These are phyloP conservation scores for Hypoxylon cercidicola DNA, from an alignment of 495 filamentous ascomycete species.

Conservation along the genomic window DNA sequence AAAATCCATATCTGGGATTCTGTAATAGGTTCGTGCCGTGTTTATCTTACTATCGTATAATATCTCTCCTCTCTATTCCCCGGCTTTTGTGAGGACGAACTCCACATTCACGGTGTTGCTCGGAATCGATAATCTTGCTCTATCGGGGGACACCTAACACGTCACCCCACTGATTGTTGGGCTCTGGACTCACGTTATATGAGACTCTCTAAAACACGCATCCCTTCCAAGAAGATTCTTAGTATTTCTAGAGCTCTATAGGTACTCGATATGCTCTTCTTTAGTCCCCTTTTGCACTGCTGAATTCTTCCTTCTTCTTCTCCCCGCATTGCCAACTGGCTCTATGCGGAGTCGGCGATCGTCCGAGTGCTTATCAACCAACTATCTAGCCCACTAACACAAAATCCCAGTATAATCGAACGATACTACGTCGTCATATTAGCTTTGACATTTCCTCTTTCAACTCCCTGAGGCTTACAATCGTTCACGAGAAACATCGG, in stretches of 20 bases:
- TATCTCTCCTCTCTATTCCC: constrained; percentile 3
- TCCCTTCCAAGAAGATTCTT: constrained; percentile 30
- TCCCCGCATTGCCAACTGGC: constrained; percentile 34
- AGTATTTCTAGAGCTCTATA: constrained; percentile 21
- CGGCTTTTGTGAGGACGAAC: constrained; percentile 19
- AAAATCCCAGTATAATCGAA: constrained; percentile 1
- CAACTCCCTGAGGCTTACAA: constrained; percentile 3
- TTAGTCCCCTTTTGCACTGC: constrained; percentile 6
- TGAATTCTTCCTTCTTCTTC: constrained; percentile 19
- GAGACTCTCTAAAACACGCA: constrained; percentile 24
- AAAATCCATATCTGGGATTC: constrained; percentile 2
- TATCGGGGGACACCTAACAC: constrained; percentile 41
- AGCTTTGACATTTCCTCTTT: constrained; percentile 3
- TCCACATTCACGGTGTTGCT: constrained; percentile 32
- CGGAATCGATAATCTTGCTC: constrained; percentile 26
- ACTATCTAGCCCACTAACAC: too few species aligned
- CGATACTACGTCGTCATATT: constrained; percentile 17
- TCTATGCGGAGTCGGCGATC: constrained; percentile 33
- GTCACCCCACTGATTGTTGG: constrained; percentile 42
- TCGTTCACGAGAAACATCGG: constrained; percentile 10
- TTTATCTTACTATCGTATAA: constrained; percentile 28
- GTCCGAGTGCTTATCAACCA: constrained; percentile 16
- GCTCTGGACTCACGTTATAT: constrained; percentile 48
- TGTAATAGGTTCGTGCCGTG: constrained; percentile 15
- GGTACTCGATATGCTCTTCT: constrained; percentile 25